These are phyloP conservation scores for Cyphellophora attinorum DNA, from an alignment of 2,329 filamentous ascomycete species.

Conservation along the genomic window DNA sequence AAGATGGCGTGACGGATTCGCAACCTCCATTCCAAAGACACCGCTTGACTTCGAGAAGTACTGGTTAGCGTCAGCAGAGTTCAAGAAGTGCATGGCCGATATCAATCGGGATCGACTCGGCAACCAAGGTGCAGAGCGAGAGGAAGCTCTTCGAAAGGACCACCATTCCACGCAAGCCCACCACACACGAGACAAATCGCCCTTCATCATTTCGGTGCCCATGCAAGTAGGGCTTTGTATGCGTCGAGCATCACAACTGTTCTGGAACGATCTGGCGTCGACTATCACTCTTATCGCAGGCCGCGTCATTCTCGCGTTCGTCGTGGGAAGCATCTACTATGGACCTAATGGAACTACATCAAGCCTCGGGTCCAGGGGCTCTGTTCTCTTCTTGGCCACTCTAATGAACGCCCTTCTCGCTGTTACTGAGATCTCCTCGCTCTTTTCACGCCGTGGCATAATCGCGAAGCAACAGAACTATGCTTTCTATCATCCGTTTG, in stretches of 20 bases:
- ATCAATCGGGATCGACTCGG: slow-evolving; percentile 36
- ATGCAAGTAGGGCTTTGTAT: slow-evolving; percentile 48
- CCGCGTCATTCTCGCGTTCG: slow-evolving; percentile 28
- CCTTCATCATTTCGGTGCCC: slow-evolving; percentile 45
- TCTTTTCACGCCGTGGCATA: slow-evolving; percentile 55
- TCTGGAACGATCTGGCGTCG: slow-evolving; percentile 56
- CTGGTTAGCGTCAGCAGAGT: slow-evolving; percentile 38
- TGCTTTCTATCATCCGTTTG: slow-evolving; percentile 56
- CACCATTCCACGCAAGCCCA: slow-evolving; percentile 42
- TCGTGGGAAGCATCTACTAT: slow-evolving; percentile 43
- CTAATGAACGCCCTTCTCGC: slow-evolving; percentile 55
- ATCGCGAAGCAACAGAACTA: slow-evolving; percentile 62
- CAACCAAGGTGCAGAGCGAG: slow-evolving; percentile 46
- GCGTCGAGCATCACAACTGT: slow-evolving; percentile 53
- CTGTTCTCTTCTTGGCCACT: slow-evolving; percentile 53
- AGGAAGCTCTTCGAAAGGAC: slow-evolving; percentile 46
- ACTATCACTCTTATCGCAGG: slow-evolving; percentile 54
- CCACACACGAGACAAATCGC: too few relatives aligned
- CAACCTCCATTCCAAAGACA: too few relatives aligned
- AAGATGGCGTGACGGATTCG: too few relatives aligned
- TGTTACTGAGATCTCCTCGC: slow-evolving; percentile 50
- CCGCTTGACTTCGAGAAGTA: slow-evolving; percentile 31
- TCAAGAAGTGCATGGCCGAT: slow-evolving; percentile 49
- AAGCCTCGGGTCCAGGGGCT: slow-evolving; percentile 51
- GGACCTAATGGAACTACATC: slow-evolving; percentile 42